These are phyloP conservation scores for Epicoccum nigrum DNA, from an alignment of 2,329 filamentous ascomycete species.

Conservation along the genomic window DNA sequence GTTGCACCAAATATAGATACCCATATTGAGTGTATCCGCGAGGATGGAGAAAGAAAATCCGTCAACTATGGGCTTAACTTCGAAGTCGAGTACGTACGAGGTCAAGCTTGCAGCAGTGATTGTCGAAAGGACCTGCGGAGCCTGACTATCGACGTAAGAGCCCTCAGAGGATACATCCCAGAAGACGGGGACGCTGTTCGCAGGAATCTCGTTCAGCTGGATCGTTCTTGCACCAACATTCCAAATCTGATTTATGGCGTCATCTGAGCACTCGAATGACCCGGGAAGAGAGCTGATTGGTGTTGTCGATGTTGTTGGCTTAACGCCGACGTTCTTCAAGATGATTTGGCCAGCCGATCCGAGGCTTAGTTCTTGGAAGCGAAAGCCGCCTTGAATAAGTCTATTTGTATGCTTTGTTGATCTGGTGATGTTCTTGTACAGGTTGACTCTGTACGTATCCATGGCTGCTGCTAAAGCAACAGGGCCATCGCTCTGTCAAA, in stretches of 20 bases:
- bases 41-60: conserved; percentile 43
- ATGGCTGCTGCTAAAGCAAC: conserved; percentile 46
- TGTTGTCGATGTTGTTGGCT: conserved; percentile 27
- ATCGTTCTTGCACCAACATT: conserved; percentile 39
- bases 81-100: conserved; percentile 30
- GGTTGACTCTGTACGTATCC: conserved; percentile 47
- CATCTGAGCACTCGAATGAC: conserved; percentile 38
- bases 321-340: conserved; percentile 38
- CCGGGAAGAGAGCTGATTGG: conserved; percentile 34
- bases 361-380: conserved; percentile 49
- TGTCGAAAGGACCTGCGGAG: conserved; percentile 28
- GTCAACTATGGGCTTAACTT: conserved; percentile 34
- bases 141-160: conserved; percentile 34
- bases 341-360: conserved; percentile 37
- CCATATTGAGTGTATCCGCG: conserved; percentile 35
- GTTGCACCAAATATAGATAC: conserved; percentile 25
- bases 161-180: conserved; percentile 36
- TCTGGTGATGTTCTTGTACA: conserved; percentile 41
- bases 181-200: conserved; percentile 34
- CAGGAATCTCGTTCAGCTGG: conserved; percentile 40
- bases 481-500: conserved; percentile 39
- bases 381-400: conserved; percentile 47
- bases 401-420: conserved; percentile 34
- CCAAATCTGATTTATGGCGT: conserved; percentile 40
- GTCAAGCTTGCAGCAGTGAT: conserved; percentile 22